phyloP scores from a whole-genome alignment of 2,329 filamentous ascomycete genomes.

The Pseudovirgaria hyperparasitica region DNA sequence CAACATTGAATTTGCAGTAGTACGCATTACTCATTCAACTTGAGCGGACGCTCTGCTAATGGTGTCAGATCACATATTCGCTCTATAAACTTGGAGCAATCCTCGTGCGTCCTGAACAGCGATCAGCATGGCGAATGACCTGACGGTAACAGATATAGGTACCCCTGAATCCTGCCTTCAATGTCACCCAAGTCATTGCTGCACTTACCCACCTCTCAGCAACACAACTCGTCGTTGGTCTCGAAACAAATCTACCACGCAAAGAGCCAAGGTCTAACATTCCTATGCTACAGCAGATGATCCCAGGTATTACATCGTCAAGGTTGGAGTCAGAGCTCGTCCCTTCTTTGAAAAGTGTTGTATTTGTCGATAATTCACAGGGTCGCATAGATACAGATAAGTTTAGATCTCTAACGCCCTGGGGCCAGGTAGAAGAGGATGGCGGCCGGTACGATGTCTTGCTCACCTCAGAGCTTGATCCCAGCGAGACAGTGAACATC shows the following conservation, averaged over 20 bases:
- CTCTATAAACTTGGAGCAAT: constrained; percentile 90
- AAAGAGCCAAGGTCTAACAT: constrained; percentile 49
- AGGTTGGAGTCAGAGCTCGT: constrained; percentile 44
- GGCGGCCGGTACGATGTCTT: constrained; percentile 29
- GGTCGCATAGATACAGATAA: constrained; percentile 36
- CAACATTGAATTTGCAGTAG: constrained; percentile 65
- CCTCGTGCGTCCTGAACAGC: constrained; percentile 38
- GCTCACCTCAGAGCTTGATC: constrained; percentile 35
- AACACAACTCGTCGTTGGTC: constrained; percentile 67
- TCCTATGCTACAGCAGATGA: constrained; percentile 41
- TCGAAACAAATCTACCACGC: constrained; percentile 69
- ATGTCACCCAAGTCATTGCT: constrained; percentile 60
- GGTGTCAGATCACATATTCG: constrained; percentile 56
- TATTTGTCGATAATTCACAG: constrained; percentile 67
- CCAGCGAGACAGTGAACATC: constrained; percentile 53
- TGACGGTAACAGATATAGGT: constrained; percentile 33
- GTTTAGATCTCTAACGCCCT: constrained; percentile 28
- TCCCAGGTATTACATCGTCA: constrained; percentile 32
- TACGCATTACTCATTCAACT: constrained; percentile 26
- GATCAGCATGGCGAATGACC: background rate
- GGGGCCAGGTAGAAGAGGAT: constrained; percentile 31
- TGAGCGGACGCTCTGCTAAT: constrained; percentile 9
- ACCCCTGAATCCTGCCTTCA: constrained; percentile 89
- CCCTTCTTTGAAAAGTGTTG: constrained; percentile 56
- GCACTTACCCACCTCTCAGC: constrained; percentile 66